Base-by-base conservation (phyloP, 768 basidiomycete species). In the Lentinula sp. region DNA sequence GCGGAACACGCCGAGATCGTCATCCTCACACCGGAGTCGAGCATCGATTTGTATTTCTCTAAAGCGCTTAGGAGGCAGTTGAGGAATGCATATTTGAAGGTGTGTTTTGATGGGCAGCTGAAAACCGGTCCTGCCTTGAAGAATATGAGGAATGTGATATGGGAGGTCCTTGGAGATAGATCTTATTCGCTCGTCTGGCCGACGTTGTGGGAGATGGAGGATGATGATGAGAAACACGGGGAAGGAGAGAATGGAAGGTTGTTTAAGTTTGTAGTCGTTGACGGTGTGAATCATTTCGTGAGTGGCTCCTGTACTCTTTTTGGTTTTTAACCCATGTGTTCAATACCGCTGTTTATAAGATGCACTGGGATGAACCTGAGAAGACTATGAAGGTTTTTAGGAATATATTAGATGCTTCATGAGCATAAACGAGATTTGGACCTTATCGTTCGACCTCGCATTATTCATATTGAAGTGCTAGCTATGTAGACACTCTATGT, bases 1-100 rank as follows among this genome's bases (percentile, higher is more conserved):
- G 45, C 48, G 15, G 55, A 70, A 28, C 28, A 61, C 28, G 51
- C 52, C 9, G 62, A 65, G 11, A 66, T 66, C 49, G 46, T 54
- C 55, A 56, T 28, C 5, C 28, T 56, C 23, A 56, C 55, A 15
- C 23, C 37, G 11, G 55, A 56, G 8, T 56, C 55, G 4, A 56
- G 39, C 11, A n/a, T 56, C n/a, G 55, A 56, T 43, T 13, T 56
- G 11, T 31, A 13, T 3, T 43, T 23, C 3, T 28, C 55, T 1
- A 56, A 32, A n/a, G 55, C 32, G 13, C 40, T 56, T 1, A 7
- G 23, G 15, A 3, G 7, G 3, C 55, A 56, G 32, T n/a, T 56
- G 10, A 16, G 55, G 21, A 28, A 56, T 5, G 11, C 31, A 2
- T 56, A 56, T 31, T n/a, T 42, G 9, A 56, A 56, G 28, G 40